Evolutionary conservation across 164 flowering plant genomes (phyloP), one percentile per base, ranked within the genome.

Genomic region (Santalum album): DNA sequence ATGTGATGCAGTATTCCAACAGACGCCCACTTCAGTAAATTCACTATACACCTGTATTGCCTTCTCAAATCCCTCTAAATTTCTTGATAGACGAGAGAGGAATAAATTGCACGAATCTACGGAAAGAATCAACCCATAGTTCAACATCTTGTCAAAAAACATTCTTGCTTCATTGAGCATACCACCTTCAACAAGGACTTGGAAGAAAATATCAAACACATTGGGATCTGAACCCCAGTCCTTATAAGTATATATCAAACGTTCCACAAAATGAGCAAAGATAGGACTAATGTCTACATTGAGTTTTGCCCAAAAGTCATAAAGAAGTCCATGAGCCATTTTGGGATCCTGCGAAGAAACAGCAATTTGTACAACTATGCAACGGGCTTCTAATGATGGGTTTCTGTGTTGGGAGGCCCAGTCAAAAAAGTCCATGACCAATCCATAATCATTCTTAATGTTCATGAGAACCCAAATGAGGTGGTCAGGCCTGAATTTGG

Each of bases 391-490:
- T 20, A 84, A 60, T 17, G 74, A 63, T 17, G 83, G 87, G 12
- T 69, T 74, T 62, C 79, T 69, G 12, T 67, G 73, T 2, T 53
- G 36, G 53, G 78, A 66, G 2, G 71, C 82, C 87, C 87, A 84
- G 14, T 78, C 68, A 61, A 64, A 79, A 63, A 84, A 79, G 59
- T 68, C 69, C 58, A 81, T 57, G 49, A 75, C 82, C 54, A 84
- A 51, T 14, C 56, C 53, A 27, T 79, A 84, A 25, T 84, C 83
- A 58, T 60, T 61, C 58, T 57, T 79, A 51, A 84, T 77, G 54
- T 63, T 65, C 80, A 79, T 84, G 21, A 84, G 78, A 54, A 81
- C 75, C 87, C 87, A 79, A 38, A 84, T 66, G 10, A 84, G 51
- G 55, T 81, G 85, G 54, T 76, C 78, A 36, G 76, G 40, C 58